Conservation (phyloP, 495 filamentous ascomycete species). For the Talaromyces borbonicus region DNA sequence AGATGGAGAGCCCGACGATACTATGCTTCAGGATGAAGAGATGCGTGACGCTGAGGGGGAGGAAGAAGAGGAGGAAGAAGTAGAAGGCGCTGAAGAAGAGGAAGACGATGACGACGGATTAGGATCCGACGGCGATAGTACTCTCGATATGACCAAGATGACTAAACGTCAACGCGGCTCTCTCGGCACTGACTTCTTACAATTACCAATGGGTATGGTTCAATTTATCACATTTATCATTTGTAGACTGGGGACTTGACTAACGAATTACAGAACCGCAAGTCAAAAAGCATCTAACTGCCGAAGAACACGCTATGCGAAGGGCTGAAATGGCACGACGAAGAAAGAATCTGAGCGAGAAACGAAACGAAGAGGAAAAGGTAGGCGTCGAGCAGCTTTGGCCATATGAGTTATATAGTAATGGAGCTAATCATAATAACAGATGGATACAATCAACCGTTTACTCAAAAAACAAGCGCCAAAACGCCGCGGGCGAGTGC, state of each 20-base stretch:
- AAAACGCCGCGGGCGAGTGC: constrained; percentile 55
- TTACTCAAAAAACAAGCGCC: constrained; percentile 92
- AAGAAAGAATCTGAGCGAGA: constrained; percentile 92
- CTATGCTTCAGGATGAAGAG: constrained; percentile 25
- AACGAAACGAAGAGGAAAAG: constrained; percentile 98
- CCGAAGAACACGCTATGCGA: constrained; percentile 91
- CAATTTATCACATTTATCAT: neutral
- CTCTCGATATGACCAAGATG: constrained; percentile 73
- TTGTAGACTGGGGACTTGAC: constrained; percentile 10
- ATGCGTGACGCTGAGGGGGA: constrained; percentile 19
- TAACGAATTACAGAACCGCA: constrained; percentile 57
- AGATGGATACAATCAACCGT: constrained; percentile 98
- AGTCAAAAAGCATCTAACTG: constrained; percentile 85
- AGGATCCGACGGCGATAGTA: constrained; percentile 54
- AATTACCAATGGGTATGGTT: constrained; percentile 71
- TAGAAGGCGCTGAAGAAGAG: constrained; percentile 40
- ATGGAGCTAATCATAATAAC: neutral
- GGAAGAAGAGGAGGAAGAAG: constrained; percentile 38
- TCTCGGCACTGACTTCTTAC: constrained; percentile 62
- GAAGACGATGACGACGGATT: constrained; percentile 52
- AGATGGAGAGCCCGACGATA: constrained; percentile 41
- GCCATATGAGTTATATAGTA: neutral
- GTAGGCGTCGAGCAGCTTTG: constrained; percentile 42
- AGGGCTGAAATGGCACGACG: constrained; percentile 93
- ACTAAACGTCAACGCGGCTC: constrained; percentile 79